phyloP scores from a whole-genome alignment of 768 basidiomycete genomes.

The Tylopilus rubrobrunneus region DNA sequence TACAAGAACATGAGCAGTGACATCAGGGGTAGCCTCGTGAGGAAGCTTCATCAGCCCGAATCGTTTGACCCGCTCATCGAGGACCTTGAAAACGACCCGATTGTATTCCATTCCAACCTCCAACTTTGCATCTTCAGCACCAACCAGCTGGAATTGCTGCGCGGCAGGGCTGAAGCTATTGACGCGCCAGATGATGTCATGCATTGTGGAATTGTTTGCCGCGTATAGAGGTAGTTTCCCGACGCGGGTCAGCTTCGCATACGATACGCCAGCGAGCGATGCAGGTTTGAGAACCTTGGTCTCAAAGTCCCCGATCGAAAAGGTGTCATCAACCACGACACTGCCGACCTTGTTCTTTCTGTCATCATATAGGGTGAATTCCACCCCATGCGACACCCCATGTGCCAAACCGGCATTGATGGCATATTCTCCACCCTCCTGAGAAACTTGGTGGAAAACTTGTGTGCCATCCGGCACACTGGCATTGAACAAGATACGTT shows the following conservation, averaged over 20 bases:
- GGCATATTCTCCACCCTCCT: constrained; percentile 4
- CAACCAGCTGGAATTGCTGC: neutral
- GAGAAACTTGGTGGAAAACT: constrained; percentile 1
- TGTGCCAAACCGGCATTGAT: constrained; percentile 28
- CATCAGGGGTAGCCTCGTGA: neutral
- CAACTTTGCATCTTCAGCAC: neutral
- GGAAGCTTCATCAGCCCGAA: constrained; percentile 4
- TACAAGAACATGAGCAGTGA: neutral
- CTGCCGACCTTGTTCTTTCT: neutral
- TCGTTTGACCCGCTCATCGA: constrained; percentile 2
- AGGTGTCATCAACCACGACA: constrained; percentile 4
- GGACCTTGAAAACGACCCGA: neutral
- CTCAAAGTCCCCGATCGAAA: constrained; percentile 13
- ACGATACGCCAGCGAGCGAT: neutral
- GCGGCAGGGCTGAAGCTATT: no score
- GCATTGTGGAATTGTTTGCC: neutral
- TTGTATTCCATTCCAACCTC: neutral
- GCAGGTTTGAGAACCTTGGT: neutral
- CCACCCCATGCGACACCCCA: constrained; percentile 15
- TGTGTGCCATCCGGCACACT: constrained; percentile 10
- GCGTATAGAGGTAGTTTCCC: constrained; percentile 3
- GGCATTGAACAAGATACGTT: constrained; percentile 16
- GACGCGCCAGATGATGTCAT: neutral
- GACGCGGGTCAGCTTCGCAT: constrained; percentile 1
- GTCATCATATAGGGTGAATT: constrained; percentile 21